Base-by-base conservation (phyloP, 768 basidiomycete genomes). In the Dentipellis fragilis region DNA sequence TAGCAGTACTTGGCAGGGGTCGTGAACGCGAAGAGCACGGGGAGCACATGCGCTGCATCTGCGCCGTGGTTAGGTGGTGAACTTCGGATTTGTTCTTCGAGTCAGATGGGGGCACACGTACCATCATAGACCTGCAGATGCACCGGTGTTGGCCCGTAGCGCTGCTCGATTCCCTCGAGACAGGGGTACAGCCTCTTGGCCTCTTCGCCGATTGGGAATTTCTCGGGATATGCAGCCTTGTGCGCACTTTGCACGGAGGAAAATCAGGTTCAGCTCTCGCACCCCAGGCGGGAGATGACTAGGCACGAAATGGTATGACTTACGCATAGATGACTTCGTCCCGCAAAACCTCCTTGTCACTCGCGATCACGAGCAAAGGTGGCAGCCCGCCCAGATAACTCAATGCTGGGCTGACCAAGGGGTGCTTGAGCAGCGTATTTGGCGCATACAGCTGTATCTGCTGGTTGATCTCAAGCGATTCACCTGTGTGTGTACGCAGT, bases 71-170 rank as follows among this genome's bases (percentile, higher is more conserved):
- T 60, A 48, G 62, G 62, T 39, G 64, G 62, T 23, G 67, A 56
- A 9, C 55, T 62, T 51, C 45, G 16, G 46, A 46, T 17, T 17
- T 39, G 56, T 23, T 23, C n/a, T n/a, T 9, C 4, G 19, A 46
- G 17, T 10, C 48, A 29, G 29, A 19, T 45, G 42, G n/a, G 34
- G 51, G 36, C n/a, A 42, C 68, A 68, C 52, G 29, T 29, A 78
- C 90, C 92, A 65, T 97, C 93, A 65, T 93, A 96, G 1, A 96
- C 83, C 67, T 97, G 93, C 10, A 97, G 73, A 71, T 97, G 93
- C 16, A 95, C 92, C 55, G 84, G 76, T 1, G 93, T 93, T 1
- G 87, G 74, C n/a, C 68, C 66, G 60, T 71, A 69, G 10, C 74
- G 73, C 14, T 68, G 62, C 64, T 83, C 84, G 58, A 86, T 82